phyloP scores from a whole-genome alignment of 768 basidiomycete species.

The Auricularia sp. region DNA sequence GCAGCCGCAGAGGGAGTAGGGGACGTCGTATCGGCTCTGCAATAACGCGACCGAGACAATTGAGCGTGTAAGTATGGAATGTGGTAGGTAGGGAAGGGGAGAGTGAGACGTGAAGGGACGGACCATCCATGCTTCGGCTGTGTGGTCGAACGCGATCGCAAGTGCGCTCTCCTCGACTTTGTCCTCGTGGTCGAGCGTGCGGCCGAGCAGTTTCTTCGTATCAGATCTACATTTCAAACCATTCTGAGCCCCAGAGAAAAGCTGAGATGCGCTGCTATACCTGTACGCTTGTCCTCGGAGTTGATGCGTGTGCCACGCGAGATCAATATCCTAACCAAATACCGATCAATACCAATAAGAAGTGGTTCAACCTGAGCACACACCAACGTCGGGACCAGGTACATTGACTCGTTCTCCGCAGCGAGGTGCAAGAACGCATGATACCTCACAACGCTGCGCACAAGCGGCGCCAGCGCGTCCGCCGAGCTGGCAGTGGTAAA shows the following conservation, averaged over 20 bases:
- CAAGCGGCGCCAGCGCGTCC: not conserved
- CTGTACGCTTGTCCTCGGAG: slow-evolving; percentile 39
- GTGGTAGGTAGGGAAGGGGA: not conserved
- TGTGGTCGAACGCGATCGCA: slow-evolving; percentile 37
- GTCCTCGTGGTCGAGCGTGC: slow-evolving; percentile 31
- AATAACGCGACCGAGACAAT: no score
- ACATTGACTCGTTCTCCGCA: not conserved
- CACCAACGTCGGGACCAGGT: not conserved
- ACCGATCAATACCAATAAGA: not conserved
- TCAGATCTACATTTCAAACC: not conserved
- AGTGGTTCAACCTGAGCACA: not conserved
- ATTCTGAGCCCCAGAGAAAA: not conserved
- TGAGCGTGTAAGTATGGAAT: no score
- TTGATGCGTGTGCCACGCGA: slow-evolving; percentile 71
- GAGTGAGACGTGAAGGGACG: no score
- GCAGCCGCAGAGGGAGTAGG: slow-evolving; percentile 7
- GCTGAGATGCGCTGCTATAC: not conserved
- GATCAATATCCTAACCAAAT: slow-evolving; percentile 48
- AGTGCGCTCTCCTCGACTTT: slow-evolving; percentile 39
- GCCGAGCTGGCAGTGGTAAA: not conserved
- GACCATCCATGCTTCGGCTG: slow-evolving; percentile 40
- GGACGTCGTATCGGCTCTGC: slow-evolving; percentile 13
- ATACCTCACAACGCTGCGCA: not conserved
- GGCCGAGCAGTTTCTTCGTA: not conserved
- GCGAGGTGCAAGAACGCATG: not conserved